phyloP scores from a whole-genome alignment of 768 basidiomycete species.

The Galerina sulciceps region DNA sequence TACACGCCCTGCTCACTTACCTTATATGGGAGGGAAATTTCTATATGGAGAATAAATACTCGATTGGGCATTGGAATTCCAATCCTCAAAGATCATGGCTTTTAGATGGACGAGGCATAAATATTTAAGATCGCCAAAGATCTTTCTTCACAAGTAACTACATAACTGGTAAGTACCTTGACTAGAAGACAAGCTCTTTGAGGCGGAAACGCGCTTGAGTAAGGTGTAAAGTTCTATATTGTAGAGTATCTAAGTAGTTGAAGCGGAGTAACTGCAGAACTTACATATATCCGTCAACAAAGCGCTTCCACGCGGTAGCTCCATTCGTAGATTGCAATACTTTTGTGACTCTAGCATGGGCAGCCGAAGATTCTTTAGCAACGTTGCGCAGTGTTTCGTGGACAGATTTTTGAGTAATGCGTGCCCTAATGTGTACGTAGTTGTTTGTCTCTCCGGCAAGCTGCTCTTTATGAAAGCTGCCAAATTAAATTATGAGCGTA shows the following conservation, averaged over 20 bases:
- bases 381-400: background rate
- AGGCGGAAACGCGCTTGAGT: background rate
- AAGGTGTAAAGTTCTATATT: background rate
- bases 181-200: background rate
- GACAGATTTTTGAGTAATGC: background rate
- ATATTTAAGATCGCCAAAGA: no score
- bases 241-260: background rate
- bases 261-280: background rate
- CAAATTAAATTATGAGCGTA: background rate
- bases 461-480: conserved; percentile 5
- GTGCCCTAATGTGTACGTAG: background rate
- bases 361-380: background rate
- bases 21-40: no score
- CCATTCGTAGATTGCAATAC: background rate
- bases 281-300: conserved; percentile 3
- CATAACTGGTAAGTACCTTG: no score
- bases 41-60: no score
- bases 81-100: no score
- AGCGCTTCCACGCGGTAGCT: background rate
- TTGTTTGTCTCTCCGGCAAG: conserved; percentile 1
- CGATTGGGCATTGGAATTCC: no score
- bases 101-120: no score
- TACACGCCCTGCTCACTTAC: no score
- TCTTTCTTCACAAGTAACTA: no score
- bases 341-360: background rate